Evolutionary conservation across 768 basidiomycete species (phyloP), one percentile per base, ranked within the genome.

Genomic region (Suillus ampliporus): DNA sequence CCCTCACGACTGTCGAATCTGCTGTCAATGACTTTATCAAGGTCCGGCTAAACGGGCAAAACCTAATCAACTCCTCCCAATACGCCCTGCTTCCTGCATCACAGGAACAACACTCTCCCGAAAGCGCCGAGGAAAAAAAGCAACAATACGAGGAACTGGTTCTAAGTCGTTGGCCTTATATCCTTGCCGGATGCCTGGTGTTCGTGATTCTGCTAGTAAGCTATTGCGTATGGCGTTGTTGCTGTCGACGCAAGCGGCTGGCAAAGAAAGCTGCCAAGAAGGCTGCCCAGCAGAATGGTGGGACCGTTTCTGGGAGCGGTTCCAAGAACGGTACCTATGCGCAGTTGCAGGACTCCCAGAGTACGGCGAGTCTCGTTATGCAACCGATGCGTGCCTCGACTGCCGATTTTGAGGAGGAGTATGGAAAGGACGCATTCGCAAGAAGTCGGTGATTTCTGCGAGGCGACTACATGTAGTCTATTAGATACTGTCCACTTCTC

Each of bases 121-220:
- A 90, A 47, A 83, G 80, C n/a, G 80, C 66, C 2, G 81, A 79
- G 61, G 89, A 89, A 74, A 88, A 89, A 77, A 89, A 90, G 77
- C 82, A 87, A 58, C 78, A 79, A 62, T 84, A 86, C 66, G 83
- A 86, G 69, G 88, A 87, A 72, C 77, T 81, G 78, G 78, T 87
- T 43, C 81, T 88, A 68, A 89, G 86, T 69, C 88, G 81, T 62
- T 92, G 88, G 91, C 89, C 87, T 4, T 90, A 89, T 70, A 90
- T 90, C 70, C 80, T 89, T 48, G 64, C 79, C 10, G 90, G 88
- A 41, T 85, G 85, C 64, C 77, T 92, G 31, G 73, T 81, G 3
- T 74, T 86, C 62, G 72, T 86, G 28, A 58, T 82, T 37, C 66
- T 86, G 48, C 65, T 83, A 35, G 61, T 82, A 37, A 84, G 83